Evolutionary conservation across 2,329 filamentous ascomycete species (phyloP), one percentile per base, ranked within the genome.

Genomic region (Colletotrichum cereale): DNA sequence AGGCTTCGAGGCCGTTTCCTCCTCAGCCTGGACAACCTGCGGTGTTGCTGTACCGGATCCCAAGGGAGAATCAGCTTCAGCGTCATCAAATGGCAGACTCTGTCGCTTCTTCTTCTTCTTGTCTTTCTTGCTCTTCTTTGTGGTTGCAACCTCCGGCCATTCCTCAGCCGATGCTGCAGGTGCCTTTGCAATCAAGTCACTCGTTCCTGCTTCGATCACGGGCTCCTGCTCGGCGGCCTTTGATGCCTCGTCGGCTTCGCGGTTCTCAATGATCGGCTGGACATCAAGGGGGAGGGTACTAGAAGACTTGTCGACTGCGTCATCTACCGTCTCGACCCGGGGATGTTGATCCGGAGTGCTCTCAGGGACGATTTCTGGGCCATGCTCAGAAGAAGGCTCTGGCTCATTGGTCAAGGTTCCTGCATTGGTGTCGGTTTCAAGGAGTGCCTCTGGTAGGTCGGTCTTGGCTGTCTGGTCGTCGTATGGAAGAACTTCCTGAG

Each of bases 51-150:
- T 48, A 12, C 48, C n/a, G 24, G 65, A 56, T 5, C 6, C 47
- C 29, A 42, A 38, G 26, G 50, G 10, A 34, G 34, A 24, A n/a
- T 40, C 52, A 24, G 44, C 44, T 40, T 68, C 63, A 29, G 57
- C 36, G 12, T 55, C 38, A 18, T 53, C 52, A 29, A 71, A 55
- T 24, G 62, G 56, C 18, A 29, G 48, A 58, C n/a, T 69, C 66
- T 31, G 67, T 62, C 21, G 73, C 57, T 80, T 81, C 74, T 80
- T 79, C 73, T 80, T 80, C 66, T 80, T 82, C 74, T 80, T 82
- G 53, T 82, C 77, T 66, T 82, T 80, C 69, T 79, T 81, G 24
- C 75, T 75, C 68, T 76, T 77, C 68, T 79, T 78, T 5, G 72
- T 53, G 21, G 73, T 38, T 65, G 62, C 12, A 58, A 31, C 26